Conservation (phyloP, 306 rosid species). For the Malus sylvestris region DNA sequence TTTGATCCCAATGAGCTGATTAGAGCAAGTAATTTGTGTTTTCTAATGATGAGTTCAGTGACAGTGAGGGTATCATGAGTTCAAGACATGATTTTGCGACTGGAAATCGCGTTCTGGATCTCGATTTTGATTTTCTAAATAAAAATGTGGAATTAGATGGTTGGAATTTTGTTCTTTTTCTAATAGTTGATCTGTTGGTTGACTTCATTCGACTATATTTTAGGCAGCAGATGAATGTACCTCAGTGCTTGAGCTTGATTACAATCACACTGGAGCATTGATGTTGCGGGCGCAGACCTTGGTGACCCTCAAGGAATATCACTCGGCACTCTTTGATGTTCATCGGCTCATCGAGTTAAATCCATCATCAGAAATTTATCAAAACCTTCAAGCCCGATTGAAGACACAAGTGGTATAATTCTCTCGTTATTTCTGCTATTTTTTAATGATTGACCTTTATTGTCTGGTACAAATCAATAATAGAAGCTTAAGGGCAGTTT, state of each 20-base stretch:
- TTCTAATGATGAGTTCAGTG: neutral
- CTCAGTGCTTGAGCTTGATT: slow-evolving; percentile 82
- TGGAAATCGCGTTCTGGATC: neutral
- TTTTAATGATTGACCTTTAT: neutral
- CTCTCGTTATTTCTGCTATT: slow-evolving; percentile 4
- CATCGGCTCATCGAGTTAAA: slow-evolving; percentile 75
- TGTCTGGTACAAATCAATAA: neutral
- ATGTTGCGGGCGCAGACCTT: slow-evolving; percentile 84
- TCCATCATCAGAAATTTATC: slow-evolving; percentile 91
- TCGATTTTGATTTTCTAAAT: neutral
- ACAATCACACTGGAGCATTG: slow-evolving; percentile 72
- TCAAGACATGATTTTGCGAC: neutral
- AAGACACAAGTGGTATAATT: slow-evolving; percentile 78
- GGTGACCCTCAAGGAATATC: slow-evolving; percentile 78
- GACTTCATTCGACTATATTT: slow-evolving; percentile 11
- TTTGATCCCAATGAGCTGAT: neutral
- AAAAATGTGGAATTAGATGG: neutral
- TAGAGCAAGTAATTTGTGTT: neutral
- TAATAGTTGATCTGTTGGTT: neutral
- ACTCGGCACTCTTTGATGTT: slow-evolving; percentile 90
- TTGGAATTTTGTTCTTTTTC: neutral
- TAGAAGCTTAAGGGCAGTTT: neutral
- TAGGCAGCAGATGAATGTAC: slow-evolving; percentile 96
- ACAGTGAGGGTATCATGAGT: neutral
- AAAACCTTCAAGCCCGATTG: slow-evolving; percentile 76